Base-by-base conservation (phyloP, 805 yeast species). In the Yarrowia sp. region DNA sequence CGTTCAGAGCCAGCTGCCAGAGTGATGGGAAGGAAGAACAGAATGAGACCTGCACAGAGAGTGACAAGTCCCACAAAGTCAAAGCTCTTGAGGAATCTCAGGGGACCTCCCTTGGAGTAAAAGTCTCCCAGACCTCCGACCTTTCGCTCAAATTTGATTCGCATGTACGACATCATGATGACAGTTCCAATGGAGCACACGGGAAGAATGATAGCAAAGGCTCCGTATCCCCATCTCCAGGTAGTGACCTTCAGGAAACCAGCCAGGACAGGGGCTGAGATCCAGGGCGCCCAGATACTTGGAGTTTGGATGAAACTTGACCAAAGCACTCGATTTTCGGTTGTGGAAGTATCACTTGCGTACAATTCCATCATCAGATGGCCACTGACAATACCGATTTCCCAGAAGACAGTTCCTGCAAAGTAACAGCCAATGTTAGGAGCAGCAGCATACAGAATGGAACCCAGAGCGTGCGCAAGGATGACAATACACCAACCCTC, bases 151-250 rank as follows among this genome's bases (percentile, higher is more conserved):
- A 22, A 43, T 12, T 16, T 26, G 50, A 58, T 9, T 43, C 64
- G 38, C 64, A 58, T 58, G 50, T 43, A 58, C 7, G 35, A 22
- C 50, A 58, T 40, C 49, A 43, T 58, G 41, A 58, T 35, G 22
- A 58, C 49, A 4, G 50, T 58, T n/a, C 64, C 64, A 36, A 58
- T 58, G 16, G 50, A 42, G 16, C 50, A 42, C 12, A 42, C 79
- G 3, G 85, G 84, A 72, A 78, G 76, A 46, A 83, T 78, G 65
- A 83, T 80, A 26, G 82, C 79, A 73, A 82, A 83, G 74, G 81
- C 79, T 68, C 84, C 85, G 70, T 78, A 82, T 46, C 83, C 85
- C 85, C 85, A 83, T 77, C 84, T 78, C 86, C 86, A 83, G 49
- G 80, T 80, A 55, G 82, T 79, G 50, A 77, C 76, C 68, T 79